Evolutionary conservation across 2,329 filamentous ascomycete species (phyloP).

Genomic region (Fusarium succisae): DNA sequence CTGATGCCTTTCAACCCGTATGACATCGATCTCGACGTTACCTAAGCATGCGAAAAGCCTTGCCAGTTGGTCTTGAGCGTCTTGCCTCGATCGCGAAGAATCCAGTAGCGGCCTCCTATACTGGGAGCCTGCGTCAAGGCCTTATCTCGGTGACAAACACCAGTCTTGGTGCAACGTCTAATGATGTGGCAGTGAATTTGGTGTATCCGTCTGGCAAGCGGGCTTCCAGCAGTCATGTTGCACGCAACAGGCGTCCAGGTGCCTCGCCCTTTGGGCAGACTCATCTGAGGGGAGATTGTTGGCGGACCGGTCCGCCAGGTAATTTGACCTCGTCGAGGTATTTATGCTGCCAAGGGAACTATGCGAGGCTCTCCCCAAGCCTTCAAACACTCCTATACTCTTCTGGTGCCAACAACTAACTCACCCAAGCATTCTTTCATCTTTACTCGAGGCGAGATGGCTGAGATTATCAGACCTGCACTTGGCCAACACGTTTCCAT

Average conservation of each 20-base stretch:
- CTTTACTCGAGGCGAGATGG: background rate
- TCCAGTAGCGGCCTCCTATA: background rate
- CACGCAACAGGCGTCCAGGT: background rate
- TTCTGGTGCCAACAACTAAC: no score
- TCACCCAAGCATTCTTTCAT: fast-evolving
- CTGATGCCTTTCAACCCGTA: background rate
- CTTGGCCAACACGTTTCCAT: slow-evolving; percentile 17
- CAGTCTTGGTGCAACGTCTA: background rate
- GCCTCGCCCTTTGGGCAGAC: background rate
- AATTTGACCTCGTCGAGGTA: background rate
- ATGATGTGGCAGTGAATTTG: background rate
- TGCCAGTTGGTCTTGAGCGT: fast-evolving
- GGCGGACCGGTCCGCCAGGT: background rate
- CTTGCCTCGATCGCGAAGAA: no score
- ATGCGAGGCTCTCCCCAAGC: no score
- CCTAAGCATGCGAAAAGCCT: background rate
- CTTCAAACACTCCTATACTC: background rate
- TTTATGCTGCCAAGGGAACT: background rate
- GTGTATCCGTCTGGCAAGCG: background rate
- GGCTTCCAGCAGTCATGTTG: background rate
- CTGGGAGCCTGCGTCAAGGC: background rate
- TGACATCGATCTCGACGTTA: background rate
- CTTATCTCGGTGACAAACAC: background rate
- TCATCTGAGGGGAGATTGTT: background rate
- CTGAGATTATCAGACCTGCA: background rate